These are phyloP conservation scores for Cladophialophora psammophila DNA, from an alignment of 2,329 filamentous ascomycete genomes.

Conservation along the genomic window DNA sequence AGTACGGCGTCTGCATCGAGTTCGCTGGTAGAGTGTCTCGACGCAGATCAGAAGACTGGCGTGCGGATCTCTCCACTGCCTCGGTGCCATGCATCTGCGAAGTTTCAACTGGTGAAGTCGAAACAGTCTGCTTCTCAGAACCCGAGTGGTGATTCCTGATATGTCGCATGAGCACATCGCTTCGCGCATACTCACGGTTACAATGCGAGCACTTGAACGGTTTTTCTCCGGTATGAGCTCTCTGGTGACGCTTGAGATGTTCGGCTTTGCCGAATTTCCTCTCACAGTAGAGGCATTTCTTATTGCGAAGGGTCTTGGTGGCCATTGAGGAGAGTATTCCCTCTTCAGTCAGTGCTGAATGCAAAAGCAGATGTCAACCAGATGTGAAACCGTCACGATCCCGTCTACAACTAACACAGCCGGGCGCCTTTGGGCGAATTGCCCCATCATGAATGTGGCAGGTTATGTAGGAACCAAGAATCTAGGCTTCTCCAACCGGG, in stretches of 20 bases:
- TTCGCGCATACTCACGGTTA: slow-evolving; percentile 69
- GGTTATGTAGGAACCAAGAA: not conserved
- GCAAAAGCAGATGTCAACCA: too few species aligned
- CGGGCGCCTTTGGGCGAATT: not conserved
- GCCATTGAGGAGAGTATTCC: slow-evolving; percentile 7
- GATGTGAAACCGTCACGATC: too few species aligned
- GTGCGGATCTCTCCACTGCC: not conserved
- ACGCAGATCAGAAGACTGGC: not conserved
- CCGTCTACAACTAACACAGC: not conserved
- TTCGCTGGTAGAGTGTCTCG: not conserved
- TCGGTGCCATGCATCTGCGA: not conserved
- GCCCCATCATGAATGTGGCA: not conserved
- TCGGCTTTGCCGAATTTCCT: slow-evolving; percentile 38
- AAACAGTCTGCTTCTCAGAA: not conserved
- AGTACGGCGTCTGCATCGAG: slow-evolving; percentile 8
- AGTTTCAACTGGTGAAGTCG: not conserved
- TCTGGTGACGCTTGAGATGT: slow-evolving; percentile 51
- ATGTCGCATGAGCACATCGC: slow-evolving; percentile 26
- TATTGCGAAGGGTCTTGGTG: slow-evolving; percentile 14
- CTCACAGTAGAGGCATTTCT: slow-evolving; percentile 25
- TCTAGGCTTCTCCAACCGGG: not conserved
- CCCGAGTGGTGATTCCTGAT: slow-evolving; percentile 20
- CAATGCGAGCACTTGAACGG: slow-evolving; percentile 97
- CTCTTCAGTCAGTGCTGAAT: not conserved
- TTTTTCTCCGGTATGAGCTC: slow-evolving; percentile 89